Evolutionary conservation across 2,329 filamentous ascomycete genomes (phyloP).

Genomic region (Colletotrichum limetticola): DNA sequence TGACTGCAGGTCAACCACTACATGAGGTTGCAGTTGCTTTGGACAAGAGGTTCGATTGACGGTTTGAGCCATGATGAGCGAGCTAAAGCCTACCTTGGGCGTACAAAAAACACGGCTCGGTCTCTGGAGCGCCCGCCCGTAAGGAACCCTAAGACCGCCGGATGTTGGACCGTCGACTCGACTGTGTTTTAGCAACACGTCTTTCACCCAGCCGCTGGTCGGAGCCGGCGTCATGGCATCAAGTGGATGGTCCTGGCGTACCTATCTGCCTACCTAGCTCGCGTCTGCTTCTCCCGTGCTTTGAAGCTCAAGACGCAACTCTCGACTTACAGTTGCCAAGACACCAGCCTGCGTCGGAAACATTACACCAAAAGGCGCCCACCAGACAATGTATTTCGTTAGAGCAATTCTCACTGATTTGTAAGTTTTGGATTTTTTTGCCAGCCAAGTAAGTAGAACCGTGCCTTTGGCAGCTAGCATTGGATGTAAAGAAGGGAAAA

Average conservation of each 20-base stretch:
- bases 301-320: not conserved
- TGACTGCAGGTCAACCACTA: not conserved
- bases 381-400: not conserved
- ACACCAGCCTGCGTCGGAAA: not conserved
- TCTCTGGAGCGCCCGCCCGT: not conserved
- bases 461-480: too few relatives aligned
- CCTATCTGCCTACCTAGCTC: not conserved
- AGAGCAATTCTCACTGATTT: not conserved
- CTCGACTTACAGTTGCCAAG: not conserved
- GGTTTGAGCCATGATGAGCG: not conserved
- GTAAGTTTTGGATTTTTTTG: not conserved
- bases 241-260: not conserved
- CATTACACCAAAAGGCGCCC: not conserved
- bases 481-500: not conserved
- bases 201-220: not conserved
- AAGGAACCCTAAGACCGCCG: conserved; percentile 2
- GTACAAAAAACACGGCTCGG: not conserved
- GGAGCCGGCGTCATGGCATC: not conserved
- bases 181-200: conserved; percentile 3
- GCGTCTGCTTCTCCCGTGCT: not conserved
- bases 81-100: not conserved
- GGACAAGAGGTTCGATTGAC: not conserved
- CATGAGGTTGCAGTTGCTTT: not conserved
- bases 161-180: not conserved
- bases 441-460: not conserved